These are phyloP conservation scores for Mortierella claussenii DNA, from an alignment of 192 early-diverging fungal species.

Conservation along the genomic window DNA sequence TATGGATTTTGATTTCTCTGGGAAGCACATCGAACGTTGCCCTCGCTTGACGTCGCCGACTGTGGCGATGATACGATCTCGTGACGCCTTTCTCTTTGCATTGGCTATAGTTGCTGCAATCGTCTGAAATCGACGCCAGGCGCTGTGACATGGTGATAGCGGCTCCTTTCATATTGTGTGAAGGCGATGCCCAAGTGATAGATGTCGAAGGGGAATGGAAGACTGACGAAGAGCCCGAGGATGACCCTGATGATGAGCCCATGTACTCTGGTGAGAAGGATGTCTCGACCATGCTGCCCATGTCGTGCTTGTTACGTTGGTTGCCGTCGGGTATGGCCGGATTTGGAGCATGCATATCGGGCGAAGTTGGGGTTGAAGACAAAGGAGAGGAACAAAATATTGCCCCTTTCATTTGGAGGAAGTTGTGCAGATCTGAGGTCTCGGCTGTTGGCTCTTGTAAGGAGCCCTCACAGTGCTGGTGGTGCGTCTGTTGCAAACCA, in stretches of 20 bases:
- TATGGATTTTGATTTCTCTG: constrained; percentile 35
- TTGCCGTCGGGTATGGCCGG: neutral
- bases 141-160: neutral
- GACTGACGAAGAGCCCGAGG: constrained; percentile 4
- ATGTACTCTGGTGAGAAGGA: neutral
- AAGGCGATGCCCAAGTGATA: constrained; percentile 32
- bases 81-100: constrained; percentile 16
- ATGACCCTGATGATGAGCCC: neutral
- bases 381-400: neutral
- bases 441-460: neutral
- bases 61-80: constrained; percentile 14
- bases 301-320: neutral
- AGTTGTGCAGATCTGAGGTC: neutral
- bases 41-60: constrained; percentile 2
- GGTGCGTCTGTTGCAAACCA: constrained; percentile 9
- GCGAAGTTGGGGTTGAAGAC: neutral
- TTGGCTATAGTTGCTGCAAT: neutral
- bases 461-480: neutral
- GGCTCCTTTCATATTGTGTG: neutral
- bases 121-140: constrained; percentile 8
- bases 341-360: no score
- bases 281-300: neutral
- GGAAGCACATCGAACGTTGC: constrained; percentile 28
- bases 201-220: constrained; percentile 25
- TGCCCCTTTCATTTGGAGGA: neutral